Evolutionary conservation across 495 filamentous ascomycete genomes (phyloP).

Genomic region (Penicillium tannophilum): DNA sequence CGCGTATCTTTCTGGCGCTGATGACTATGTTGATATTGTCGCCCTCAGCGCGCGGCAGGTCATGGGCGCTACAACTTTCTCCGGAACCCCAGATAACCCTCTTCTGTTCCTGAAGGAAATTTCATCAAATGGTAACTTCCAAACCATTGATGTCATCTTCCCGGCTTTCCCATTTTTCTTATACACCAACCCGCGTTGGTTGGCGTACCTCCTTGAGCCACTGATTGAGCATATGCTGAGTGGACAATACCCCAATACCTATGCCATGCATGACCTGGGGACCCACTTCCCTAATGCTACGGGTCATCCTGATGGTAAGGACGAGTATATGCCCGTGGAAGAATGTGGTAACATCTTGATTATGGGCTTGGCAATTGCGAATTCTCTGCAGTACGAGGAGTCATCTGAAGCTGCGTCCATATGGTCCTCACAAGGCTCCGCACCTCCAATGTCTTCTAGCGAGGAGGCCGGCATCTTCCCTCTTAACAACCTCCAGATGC

Average conservation of each 20-base stretch:
- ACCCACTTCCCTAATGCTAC: constrained; percentile 89
- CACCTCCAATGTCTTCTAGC: constrained; percentile 16
- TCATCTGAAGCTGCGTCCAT: constrained; percentile 55
- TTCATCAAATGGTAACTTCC: constrained; percentile 89
- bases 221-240: constrained; percentile 88
- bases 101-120: constrained; percentile 95
- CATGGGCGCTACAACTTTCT: constrained; percentile 85
- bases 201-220: constrained; percentile 87
- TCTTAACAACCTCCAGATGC: constrained; percentile 42
- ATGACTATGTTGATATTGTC: constrained; percentile 74
- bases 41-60: constrained; percentile 89
- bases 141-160: constrained; percentile 98
- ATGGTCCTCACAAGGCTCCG: constrained; percentile 46
- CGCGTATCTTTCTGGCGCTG: constrained; percentile 58
- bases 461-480: constrained; percentile 40
- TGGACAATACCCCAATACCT: constrained; percentile 87
- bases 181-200: constrained; percentile 91
- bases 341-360: constrained; percentile 97
- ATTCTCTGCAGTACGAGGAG: constrained; percentile 71
- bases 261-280: constrained; percentile 93
- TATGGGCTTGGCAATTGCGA: constrained; percentile 86
- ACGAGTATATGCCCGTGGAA: constrained; percentile 97
- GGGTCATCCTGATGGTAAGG: constrained; percentile 81
- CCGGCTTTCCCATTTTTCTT: constrained; percentile 93
- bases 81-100: constrained; percentile 81